A percentile compares a stretch with the other conserved stretches of the same genome.
Conservation (phyloP, 768 basidiomycete species). For the Obba rivulosa region DNA sequence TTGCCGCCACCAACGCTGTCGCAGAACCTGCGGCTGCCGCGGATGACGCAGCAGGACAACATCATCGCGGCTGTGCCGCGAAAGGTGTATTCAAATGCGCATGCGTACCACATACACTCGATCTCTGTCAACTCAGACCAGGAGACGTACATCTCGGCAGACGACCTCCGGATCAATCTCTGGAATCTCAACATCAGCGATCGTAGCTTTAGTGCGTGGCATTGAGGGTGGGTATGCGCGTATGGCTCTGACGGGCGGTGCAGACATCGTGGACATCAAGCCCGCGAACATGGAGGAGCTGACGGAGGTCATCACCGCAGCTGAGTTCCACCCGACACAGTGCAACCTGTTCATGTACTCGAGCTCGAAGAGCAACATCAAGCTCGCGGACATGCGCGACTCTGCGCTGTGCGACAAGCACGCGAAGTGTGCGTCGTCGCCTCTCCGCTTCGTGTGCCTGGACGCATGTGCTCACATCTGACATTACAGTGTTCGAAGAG, state of each 20-base stretch:
- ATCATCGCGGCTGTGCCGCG: slow-evolving; percentile 98
- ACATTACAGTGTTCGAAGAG: slow-evolving; percentile 84
- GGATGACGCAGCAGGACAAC: slow-evolving; percentile 91
- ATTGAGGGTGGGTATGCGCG: too few species aligned
- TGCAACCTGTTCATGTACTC: slow-evolving; percentile 99
- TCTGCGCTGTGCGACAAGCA: slow-evolving; percentile 94
- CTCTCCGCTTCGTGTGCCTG: slow-evolving; percentile 1
- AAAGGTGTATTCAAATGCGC: slow-evolving; percentile 98
- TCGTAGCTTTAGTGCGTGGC: slow-evolving; percentile 92
- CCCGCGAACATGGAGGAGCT: slow-evolving; percentile 99
- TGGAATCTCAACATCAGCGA: slow-evolving; percentile 99
- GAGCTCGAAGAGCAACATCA: slow-evolving; percentile 99
- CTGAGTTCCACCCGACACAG: slow-evolving; percentile 95
- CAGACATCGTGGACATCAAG: slow-evolving; percentile 99
- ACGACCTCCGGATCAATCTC: slow-evolving; percentile 93
- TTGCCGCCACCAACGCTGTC: slow-evolving; percentile 54
- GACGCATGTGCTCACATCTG: background rate
- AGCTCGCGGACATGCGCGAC: slow-evolving; percentile 98
- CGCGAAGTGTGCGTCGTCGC: slow-evolving; percentile 75
- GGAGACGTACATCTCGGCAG: slow-evolving; percentile 99
- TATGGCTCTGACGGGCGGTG: background rate
- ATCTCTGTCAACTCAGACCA: slow-evolving; percentile 99
- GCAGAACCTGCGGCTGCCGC: slow-evolving; percentile 76
- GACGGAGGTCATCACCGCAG: slow-evolving; percentile 99
- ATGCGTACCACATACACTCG: slow-evolving; percentile 99